phyloP scores from a whole-genome alignment of 345 rosid genomes.

The Ailanthus altissimus region DNA sequence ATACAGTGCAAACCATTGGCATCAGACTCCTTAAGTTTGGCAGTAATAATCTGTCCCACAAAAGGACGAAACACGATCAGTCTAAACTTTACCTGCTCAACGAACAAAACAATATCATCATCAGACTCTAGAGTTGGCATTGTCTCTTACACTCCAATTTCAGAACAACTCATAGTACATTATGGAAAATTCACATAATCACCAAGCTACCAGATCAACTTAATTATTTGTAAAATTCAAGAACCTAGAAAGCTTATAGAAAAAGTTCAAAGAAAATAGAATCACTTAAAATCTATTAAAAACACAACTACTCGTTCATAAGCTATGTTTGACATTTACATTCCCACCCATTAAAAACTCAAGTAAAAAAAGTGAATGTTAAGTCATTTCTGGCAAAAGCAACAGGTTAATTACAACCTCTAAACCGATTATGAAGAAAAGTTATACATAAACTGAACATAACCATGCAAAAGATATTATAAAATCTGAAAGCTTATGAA shows the following conservation, averaged over 20 bases:
- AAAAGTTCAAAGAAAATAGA: background rate
- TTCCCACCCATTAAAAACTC: background rate
- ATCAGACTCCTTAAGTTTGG: slow-evolving; percentile 72
- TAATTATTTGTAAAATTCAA: background rate
- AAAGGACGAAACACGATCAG: slow-evolving; percentile 85
- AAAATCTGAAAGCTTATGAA: background rate
- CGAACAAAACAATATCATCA: slow-evolving; percentile 16
- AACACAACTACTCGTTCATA: background rate
- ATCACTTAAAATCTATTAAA: background rate
- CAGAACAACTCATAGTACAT: background rate
- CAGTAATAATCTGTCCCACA: slow-evolving; percentile 76
- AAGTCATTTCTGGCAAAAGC: background rate
- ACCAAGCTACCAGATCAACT: background rate
- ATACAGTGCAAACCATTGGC: slow-evolving; percentile 73
- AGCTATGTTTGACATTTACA: background rate
- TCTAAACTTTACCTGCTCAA: slow-evolving; percentile 68
- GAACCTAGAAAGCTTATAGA: background rate
- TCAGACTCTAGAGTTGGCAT: background rate
- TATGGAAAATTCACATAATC: background rate
- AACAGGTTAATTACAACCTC: background rate
- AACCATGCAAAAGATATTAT: background rate
- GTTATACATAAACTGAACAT: background rate
- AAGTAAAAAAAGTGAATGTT: background rate
- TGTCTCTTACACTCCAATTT: background rate
- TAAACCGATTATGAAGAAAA: background rate